These are phyloP conservation scores for Aspergillus affinis DNA, from an alignment of 495 filamentous ascomycete species.

Conservation along the genomic window DNA sequence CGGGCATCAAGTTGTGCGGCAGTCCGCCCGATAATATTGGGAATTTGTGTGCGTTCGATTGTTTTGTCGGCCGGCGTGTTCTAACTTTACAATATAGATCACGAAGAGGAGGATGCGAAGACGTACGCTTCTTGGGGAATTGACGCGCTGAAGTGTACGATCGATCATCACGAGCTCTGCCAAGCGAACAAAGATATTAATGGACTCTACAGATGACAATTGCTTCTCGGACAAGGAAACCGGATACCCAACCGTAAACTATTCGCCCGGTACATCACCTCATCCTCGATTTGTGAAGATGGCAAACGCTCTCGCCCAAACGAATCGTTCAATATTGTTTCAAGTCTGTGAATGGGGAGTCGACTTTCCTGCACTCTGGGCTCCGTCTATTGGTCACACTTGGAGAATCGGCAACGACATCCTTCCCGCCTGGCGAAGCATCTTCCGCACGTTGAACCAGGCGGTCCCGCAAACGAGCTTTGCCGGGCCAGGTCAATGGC, in stretches of 20 bases:
- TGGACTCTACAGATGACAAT: slow-evolving; percentile 43
- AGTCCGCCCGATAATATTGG: slow-evolving; percentile 29
- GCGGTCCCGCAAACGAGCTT: slow-evolving; percentile 40
- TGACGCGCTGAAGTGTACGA: slow-evolving; percentile 45
- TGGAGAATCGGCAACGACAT: slow-evolving; percentile 59
- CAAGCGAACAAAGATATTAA: neutral
- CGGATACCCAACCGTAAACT: slow-evolving; percentile 40
- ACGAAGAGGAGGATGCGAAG: slow-evolving; percentile 46
- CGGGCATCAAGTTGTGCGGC: slow-evolving; percentile 37
- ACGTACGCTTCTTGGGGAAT: slow-evolving; percentile 45
- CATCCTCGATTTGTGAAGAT: slow-evolving; percentile 32
- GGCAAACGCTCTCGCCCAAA: slow-evolving; percentile 25
- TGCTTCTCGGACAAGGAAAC: slow-evolving; percentile 45
- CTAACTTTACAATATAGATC: slow-evolving; percentile 26
- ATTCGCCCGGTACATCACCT: slow-evolving; percentile 34
- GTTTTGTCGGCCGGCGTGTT: neutral
- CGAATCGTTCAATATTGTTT: slow-evolving; percentile 41
- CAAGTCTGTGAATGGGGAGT: slow-evolving; percentile 56
- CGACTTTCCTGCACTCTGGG: slow-evolving; percentile 50
- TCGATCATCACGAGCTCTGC: neutral
- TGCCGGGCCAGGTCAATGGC: slow-evolving; percentile 45
- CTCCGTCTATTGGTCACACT: slow-evolving; percentile 43
- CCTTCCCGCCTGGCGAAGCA: slow-evolving; percentile 48
- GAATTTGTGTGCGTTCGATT: slow-evolving; percentile 26
- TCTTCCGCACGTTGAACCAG: slow-evolving; percentile 52